Evolutionary conservation across 2,329 filamentous ascomycete species (phyloP), one percentile per base, ranked within the genome.

Genomic region (Eutypa lata): DNA sequence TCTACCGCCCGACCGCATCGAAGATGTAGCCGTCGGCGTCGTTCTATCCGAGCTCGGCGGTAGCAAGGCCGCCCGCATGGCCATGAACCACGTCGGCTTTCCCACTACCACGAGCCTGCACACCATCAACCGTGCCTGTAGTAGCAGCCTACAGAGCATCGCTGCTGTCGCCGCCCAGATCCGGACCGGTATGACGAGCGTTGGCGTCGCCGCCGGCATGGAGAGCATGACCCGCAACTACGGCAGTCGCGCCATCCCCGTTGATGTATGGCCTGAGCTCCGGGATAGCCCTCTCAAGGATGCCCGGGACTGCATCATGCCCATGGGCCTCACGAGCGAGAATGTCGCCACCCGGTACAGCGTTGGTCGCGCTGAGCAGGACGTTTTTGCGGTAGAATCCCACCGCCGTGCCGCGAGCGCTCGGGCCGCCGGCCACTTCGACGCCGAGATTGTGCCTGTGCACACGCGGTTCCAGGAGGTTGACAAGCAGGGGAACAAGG

Each of bases 171-270:
- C 89, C 5, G 84, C 88, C 53, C 80, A 87, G 57, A 94, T 97
- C 61, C 81, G 84, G n/a, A 78, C 81, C 0, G 91, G 89, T 1
- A 81, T 83, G 61, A 88, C 93, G 49, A 81, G 86, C 56, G 77
- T 80, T 0, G 92, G 90, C 54, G 84, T 97, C 56, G 92, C 86
- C 10, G 92, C 89, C 2, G 92, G 92, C 28, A 96, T 95, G 89
- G 92, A 97, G 80, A 93, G 88, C 74, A 97, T 97, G 92, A 96
- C 90, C 58, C 76, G 88, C 59, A 96, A 96, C 73, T 97, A 97
- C 72, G 91, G 87, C 49, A 84, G 78, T 24, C 78, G 85, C 53
- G 92, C 92, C n/a, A 94, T 97, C 43, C 92, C 92, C 0, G 86
- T 85, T 0, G 83, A 91, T 57, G 72, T 91, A 11, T 96, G 91